Base-by-base conservation (phyloP, 192 early-diverging fungal species). In the Linnemannia zychae region DNA sequence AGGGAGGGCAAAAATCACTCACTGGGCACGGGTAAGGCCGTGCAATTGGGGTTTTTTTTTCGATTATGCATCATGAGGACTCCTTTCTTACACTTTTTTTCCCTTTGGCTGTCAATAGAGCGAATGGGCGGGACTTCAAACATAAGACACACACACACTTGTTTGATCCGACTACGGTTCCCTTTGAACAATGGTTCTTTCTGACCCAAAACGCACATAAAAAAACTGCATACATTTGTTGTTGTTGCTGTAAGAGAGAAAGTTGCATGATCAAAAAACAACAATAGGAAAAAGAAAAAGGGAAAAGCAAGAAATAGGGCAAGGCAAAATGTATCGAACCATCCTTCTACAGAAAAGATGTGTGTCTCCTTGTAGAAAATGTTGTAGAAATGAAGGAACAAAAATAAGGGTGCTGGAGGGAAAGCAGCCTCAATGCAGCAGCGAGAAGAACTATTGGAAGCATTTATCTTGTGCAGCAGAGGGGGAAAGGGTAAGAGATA, bases 241-340 rank as follows among this genome's bases (percentile, higher is more conserved):
- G n/a, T 24, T 57, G n/a, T 57, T 57, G 22, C 28, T 60, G n/a
- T 63, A 63, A 24, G 28, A 60, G 28, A 28, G 15, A 63, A 31
- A 31, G 57, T 63, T 63, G 57, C 57, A 63, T 63, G 57, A 63
- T 63, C 57, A 63, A 63, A 60, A 24, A 31, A 63, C 15, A 49
- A 49, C 48, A 49, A 49, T 2, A 15, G 17, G 13, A 49, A 63
- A 28, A 63, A 57, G 52, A 63, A n/a, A 63, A 63, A 11, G 48
- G 4, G 48, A 49, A 15, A 28, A 63, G 28, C 24, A 28, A 63
- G 24, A 63, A 31, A 17, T 2, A 63, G 57, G 24, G 49, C n/a
- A 31, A 60, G n/a, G 28, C 15, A 31, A 28, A 13, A 31, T 63
- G 28, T 44, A 44, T 44, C 40, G 40, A 44, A 44, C 4, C 40